Percentiles rank a stretch among this genome's conserved stretches.
phyloP scores from a whole-genome alignment of 495 filamentous ascomycete species.

The Penicillium waksmanii region DNA sequence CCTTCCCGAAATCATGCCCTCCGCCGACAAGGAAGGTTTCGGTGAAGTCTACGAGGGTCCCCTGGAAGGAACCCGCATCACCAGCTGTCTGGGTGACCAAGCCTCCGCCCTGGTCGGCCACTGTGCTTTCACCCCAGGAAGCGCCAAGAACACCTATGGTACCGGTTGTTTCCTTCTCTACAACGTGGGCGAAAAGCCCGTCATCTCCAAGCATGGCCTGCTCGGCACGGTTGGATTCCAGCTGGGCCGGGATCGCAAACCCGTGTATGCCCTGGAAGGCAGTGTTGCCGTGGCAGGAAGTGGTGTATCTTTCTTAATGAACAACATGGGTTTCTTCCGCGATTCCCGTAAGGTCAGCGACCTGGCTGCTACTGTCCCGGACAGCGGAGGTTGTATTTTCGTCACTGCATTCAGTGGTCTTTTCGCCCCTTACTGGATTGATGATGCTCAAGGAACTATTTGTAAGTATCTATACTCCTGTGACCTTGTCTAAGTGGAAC shows the following conservation, averaged over 20 bases:
- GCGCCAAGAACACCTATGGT: conserved; percentile 95
- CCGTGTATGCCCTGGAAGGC: conserved; percentile 90
- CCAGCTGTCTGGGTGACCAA: conserved; percentile 90
- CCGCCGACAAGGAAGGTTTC: conserved; percentile 76
- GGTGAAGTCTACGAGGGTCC: conserved; percentile 68
- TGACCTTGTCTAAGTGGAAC: neutral
- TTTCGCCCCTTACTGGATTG: conserved; percentile 98
- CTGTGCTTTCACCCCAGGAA: conserved; percentile 82
- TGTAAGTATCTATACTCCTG: conserved; percentile 57
- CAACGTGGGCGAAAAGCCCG: conserved; percentile 88
- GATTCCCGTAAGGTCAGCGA: conserved; percentile 80
- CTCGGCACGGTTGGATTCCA: conserved; percentile 89
- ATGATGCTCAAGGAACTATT: conserved; percentile 89
- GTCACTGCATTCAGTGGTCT: conserved; percentile 96
- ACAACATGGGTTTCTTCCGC: conserved; percentile 84
- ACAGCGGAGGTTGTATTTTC: conserved; percentile 91
- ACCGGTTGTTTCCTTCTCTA: conserved; percentile 96
- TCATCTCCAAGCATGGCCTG: conserved; percentile 87
- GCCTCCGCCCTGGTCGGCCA: conserved; percentile 92
- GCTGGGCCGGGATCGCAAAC: conserved; percentile 60
- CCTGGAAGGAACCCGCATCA: conserved; percentile 76
- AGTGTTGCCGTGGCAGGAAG: conserved; percentile 90
- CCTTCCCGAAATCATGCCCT: conserved; percentile 85
- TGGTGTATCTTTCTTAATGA: conserved; percentile 86
- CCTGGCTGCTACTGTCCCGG: conserved; percentile 77